Percentiles rank a stretch among this genome's conserved stretches.
Evolutionary conservation across 108 stramenopile genomes (phyloP).

Genomic region (Pseudonitzschia pungens): DNA sequence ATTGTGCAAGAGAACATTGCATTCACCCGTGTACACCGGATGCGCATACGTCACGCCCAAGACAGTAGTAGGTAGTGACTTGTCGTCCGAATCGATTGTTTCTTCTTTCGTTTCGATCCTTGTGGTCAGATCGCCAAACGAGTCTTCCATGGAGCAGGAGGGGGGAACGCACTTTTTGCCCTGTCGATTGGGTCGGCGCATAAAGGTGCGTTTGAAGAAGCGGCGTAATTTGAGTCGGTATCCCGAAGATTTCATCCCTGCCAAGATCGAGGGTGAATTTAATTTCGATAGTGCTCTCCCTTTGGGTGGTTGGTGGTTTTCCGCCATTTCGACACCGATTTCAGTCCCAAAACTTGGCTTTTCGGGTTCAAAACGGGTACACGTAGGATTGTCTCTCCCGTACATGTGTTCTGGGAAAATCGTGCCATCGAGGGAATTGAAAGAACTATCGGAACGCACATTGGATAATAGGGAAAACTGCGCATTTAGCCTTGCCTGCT

Average conservation of each 20-base stretch:
- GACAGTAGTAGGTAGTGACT: neutral
- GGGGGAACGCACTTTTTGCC: neutral
- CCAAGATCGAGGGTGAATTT: neutral
- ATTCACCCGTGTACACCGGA: constrained; percentile 4
- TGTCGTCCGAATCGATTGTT: neutral
- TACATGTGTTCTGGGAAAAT: neutral
- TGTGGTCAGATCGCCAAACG: neutral
- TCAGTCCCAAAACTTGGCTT: neutral
- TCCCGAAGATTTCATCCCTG: neutral
- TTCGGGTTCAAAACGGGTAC: neutral
- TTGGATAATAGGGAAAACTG: neutral
- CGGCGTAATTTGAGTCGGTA: neutral
- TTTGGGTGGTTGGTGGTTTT: neutral
- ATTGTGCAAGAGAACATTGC: neutral
- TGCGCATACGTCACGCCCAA: neutral
- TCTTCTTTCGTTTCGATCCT: neutral
- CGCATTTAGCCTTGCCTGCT: neutral
- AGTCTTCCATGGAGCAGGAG: neutral
- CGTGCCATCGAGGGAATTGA: neutral
- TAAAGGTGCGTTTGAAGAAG: neutral
- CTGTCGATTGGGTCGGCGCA: neutral
- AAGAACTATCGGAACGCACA: neutral
- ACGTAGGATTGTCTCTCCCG: neutral
- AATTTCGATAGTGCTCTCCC: neutral
- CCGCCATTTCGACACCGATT: neutral